Conservation (phyloP, 1,139 yeast species). For the Saccharomyces hybrid region DNA sequence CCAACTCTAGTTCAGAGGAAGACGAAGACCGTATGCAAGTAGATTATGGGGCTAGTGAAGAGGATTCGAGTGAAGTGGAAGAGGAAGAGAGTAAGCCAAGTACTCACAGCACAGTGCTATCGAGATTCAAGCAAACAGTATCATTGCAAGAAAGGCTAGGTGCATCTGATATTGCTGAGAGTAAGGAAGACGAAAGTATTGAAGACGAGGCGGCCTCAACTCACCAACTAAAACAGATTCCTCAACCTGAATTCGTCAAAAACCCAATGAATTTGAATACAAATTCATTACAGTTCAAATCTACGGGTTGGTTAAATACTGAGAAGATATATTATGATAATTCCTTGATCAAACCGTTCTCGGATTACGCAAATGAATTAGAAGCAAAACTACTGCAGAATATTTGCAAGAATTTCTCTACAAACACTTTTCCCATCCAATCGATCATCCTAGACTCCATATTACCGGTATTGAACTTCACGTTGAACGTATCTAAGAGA, state of each 20-base stretch:
- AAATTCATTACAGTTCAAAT: conserved; percentile 9
- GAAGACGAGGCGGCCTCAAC: conserved; percentile 31
- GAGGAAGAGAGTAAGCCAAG: conserved; percentile 10
- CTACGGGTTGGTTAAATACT: conserved; percentile 28
- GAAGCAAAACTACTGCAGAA: conserved; percentile 21
- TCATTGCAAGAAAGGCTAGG: conserved; percentile 30
- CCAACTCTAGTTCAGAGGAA: conserved; percentile 5
- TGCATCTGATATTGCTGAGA: conserved; percentile 8
- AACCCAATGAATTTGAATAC: conserved; percentile 12
- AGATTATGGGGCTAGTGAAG: not conserved
- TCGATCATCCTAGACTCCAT: conserved; percentile 24
- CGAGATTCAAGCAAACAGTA: conserved; percentile 36
- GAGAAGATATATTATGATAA: conserved; percentile 31
- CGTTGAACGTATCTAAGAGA: conserved; percentile 20
- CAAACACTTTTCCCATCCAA: conserved; percentile 30
- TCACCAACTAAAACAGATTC: conserved; percentile 66
- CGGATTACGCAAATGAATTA: conserved; percentile 15
- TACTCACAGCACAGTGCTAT: conserved; percentile 35
- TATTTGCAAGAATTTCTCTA: conserved; percentile 22
- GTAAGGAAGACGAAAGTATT: conserved; percentile 18
- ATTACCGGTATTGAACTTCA: conserved; percentile 22
- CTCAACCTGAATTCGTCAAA: conserved; percentile 56
- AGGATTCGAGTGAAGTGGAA: not conserved
- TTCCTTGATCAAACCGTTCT: conserved; percentile 22
- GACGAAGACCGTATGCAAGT: not conserved